A percentile compares a stretch with the other conserved stretches of the same genome.
Conservation (phyloP, 305 asterid species). For the Rubia tinctorum region DNA sequence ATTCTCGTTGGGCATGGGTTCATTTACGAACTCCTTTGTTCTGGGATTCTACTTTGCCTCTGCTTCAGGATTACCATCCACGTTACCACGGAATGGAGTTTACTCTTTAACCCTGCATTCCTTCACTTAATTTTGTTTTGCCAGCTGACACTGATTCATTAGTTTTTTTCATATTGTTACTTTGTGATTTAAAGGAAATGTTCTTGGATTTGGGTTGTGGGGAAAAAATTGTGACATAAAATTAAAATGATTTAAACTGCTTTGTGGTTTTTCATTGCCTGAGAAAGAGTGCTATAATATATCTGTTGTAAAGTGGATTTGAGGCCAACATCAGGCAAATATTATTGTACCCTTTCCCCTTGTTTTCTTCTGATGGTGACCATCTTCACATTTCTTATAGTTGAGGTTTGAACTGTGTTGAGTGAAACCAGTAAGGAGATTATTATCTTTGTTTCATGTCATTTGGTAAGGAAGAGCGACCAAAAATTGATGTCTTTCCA, state of each 20-base stretch:
- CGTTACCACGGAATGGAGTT: background rate
- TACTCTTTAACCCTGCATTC: background rate
- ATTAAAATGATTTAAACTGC: background rate
- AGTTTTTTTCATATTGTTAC: background rate
- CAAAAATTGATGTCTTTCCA: background rate
- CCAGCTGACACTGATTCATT: background rate
- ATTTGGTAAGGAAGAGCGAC: background rate
- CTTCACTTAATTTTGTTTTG: background rate
- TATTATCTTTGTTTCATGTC: background rate
- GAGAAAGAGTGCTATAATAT: background rate
- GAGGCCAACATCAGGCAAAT: constrained; percentile 2
- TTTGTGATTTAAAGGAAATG: background rate
- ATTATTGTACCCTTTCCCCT: background rate
- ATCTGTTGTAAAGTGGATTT: background rate
- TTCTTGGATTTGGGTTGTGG: background rate
- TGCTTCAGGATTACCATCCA: background rate
- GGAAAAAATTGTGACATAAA: too few relatives aligned
- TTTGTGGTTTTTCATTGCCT: background rate
- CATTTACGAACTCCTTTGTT: background rate
- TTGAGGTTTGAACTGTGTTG: background rate
- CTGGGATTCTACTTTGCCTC: too few relatives aligned
- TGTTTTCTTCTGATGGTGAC: background rate
- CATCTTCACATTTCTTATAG: background rate
- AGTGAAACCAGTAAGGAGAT: background rate
- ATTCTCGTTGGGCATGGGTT: background rate